Evolutionary conservation across 208 protist genomes (phyloP), one percentile per base, ranked within the genome.

Genomic region (Crithidia mellificae): DNA sequence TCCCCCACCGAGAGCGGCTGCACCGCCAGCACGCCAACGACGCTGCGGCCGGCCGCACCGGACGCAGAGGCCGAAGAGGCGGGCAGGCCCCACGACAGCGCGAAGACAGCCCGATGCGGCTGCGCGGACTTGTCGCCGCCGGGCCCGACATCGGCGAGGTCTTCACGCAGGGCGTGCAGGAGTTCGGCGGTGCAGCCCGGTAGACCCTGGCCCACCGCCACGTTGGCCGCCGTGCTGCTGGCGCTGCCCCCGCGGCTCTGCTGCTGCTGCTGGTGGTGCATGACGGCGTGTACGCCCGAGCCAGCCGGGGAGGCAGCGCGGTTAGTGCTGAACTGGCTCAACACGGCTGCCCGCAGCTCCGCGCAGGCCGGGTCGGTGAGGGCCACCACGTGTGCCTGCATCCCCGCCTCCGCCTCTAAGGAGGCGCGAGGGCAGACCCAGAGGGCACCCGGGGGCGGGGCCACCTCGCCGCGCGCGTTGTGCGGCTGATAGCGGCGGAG

Each of bases 401-500:
- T 66, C 6, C 49, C 63, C 20, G 36, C 14, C 43, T 68, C 56
- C 20, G 47, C 34, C 57, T 68, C 46, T 27, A 78, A 17, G 36
- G 65, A 71, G 12, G 72, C 67, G 75, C 84, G 75, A 39, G 81
- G 91, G 64, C 78, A 83, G 19, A 95, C 76, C 91, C 91, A 96
- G 22, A 94, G 61, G 14, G 89, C 91, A 6, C 85, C 64, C 22
- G 91, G 91, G 20, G 90, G 66, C 1, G 80, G 64, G 15, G 88
- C 49, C 30, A 64, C 32, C 63, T 95, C 86, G 20, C 87, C 90
- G 25, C 81, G 59, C 0, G 74, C 63, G 71, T 90, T 90, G 63
- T 87, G 78, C 25, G 87, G 90, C 55, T 93, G 80, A 57, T 93
- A 95, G 58, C 88, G 79, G 20, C 87, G 85, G 27, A 97, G 74